These are phyloP conservation scores for Candida peoriensis DNA, from an alignment of 805 yeast genomes.

Conservation along the genomic window DNA sequence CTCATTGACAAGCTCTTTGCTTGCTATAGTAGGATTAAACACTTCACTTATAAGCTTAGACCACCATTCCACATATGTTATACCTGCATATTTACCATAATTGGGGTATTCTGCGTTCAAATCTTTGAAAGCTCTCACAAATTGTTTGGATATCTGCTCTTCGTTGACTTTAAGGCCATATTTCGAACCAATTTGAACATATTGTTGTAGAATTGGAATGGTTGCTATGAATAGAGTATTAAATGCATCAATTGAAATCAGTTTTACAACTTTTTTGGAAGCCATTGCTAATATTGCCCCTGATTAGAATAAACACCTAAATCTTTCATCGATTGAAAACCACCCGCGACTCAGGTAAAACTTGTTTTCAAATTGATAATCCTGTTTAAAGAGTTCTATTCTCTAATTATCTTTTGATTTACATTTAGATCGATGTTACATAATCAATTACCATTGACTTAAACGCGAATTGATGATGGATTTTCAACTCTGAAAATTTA, in stretches of 20 bases:
- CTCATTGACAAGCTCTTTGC: conserved; percentile 37
- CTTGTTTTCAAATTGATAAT: too few relatives aligned
- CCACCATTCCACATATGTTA: conserved; percentile 54
- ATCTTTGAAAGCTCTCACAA: conserved; percentile 30
- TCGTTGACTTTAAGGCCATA: conserved; percentile 36
- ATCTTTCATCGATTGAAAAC: too few relatives aligned
- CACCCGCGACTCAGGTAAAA: too few relatives aligned
- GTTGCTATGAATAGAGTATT: conserved; percentile 59
- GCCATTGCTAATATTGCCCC: too few relatives aligned
- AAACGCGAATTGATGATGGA: too few relatives aligned
- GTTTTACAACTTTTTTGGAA: conserved; percentile 28
- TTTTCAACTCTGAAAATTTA: too few relatives aligned
- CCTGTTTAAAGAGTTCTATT: too few relatives aligned
- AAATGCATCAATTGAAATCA: conserved; percentile 65
- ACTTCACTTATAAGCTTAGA: conserved; percentile 38
- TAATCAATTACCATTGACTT: too few relatives aligned
- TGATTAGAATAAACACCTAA: too few relatives aligned
- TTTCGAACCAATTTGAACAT: conserved; percentile 41
- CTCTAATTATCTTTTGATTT: too few relatives aligned
- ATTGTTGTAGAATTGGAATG: conserved; percentile 48
- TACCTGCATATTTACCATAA: conserved; percentile 45
- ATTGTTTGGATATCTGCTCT: conserved; percentile 20
- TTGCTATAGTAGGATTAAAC: conserved; percentile 31
- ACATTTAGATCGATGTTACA: too few relatives aligned
- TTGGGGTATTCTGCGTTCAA: conserved; percentile 45